Evolutionary conservation across 2,329 filamentous ascomycete genomes (phyloP), one percentile per base, ranked within the genome.

Genomic region (Xenosphaeropsis pyriputrescens): DNA sequence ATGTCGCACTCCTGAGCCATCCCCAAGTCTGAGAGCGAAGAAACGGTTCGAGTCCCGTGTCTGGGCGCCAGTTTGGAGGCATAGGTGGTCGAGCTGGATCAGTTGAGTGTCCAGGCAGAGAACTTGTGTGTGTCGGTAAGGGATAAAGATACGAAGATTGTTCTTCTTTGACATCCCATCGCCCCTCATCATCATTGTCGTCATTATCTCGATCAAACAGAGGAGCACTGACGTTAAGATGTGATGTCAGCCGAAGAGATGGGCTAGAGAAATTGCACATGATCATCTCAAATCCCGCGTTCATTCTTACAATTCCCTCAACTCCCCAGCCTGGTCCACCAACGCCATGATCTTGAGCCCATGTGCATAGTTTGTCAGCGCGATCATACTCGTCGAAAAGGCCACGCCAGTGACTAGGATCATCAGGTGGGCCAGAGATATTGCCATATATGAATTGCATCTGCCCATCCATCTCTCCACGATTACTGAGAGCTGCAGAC

Each of bases 241-340:
- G 58, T 32, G 56, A 61, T 16, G 67, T 49, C 35, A 68, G 43
- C 37, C 57, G 50, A 37, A 67, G 44, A 14, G 58, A 63, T 8
- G 58, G 57, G 39, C 61, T 63, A 17, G 55, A 49, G 37, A 69
- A 69, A 40, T 68, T 57, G 44, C 65, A 68, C 64, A 64, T 67
- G n/a, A 68, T 65, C 47, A 67, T 50, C 50, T 68, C 64, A 41
- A 68, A 68, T 4, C 63, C 65, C 11, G 64, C 61, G 45, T 68
- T 67, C 64, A 68, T 68, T 40, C 65, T 56, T 32, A 69, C 59
- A 29, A 68, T 52, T 2, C 62, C 65, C 45, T 71, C 66, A 22
- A 63, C 60, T 29, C 63, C 65, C 64, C 52, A 68, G 5, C 61
- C 64, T 7, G 44, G 42, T 1, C 63, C 64, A 5, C 65, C 57